A percentile compares a stretch with the other conserved stretches of the same genome.
Conservation (phyloP, 169 alveolate genomes). For the Eimeria necatrix region DNA sequence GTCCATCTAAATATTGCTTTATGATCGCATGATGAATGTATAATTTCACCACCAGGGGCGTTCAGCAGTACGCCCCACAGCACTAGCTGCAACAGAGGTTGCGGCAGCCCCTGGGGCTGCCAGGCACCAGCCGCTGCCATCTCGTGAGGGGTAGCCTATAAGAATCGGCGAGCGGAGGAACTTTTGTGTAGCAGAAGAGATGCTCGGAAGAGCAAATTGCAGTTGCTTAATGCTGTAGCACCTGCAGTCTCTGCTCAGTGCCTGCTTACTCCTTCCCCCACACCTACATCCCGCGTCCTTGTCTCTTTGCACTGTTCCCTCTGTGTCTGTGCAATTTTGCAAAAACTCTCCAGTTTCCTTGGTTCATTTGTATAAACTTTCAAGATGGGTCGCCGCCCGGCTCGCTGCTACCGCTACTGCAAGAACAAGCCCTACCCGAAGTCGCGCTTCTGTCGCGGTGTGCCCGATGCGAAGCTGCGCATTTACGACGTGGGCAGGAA, state of each 20-base stretch:
- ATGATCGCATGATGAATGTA: no score
- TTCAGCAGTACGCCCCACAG: conserved; percentile 37
- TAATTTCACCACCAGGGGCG: no score
- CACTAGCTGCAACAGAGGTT: background rate
- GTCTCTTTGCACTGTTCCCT: background rate
- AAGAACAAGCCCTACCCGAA: conserved; percentile 99
- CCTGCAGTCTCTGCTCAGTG: conserved; percentile 49
- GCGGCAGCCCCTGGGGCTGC: conserved; percentile 44
- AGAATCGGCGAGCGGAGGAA: background rate
- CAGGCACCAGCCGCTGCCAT: conserved; percentile 10
- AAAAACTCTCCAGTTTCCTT: background rate
- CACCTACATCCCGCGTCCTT: background rate
- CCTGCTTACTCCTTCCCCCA: conserved; percentile 35
- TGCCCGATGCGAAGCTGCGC: conserved; percentile 99
- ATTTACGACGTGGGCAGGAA: conserved; percentile 98
- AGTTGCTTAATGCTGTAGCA: conserved; percentile 26
- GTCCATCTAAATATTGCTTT: no score
- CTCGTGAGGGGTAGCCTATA: background rate
- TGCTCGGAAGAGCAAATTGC: conserved; percentile 5
- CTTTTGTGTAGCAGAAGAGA: conserved; percentile 4
- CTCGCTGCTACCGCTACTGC: conserved; percentile 99
- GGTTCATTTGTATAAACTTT: background rate
- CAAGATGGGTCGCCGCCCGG: conserved; percentile 99
- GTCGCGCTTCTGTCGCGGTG: conserved; percentile 99
- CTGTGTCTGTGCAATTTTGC: background rate